Evolutionary conservation across 495 filamentous ascomycete species (phyloP).

Genomic region (Daldinia vernicosa): DNA sequence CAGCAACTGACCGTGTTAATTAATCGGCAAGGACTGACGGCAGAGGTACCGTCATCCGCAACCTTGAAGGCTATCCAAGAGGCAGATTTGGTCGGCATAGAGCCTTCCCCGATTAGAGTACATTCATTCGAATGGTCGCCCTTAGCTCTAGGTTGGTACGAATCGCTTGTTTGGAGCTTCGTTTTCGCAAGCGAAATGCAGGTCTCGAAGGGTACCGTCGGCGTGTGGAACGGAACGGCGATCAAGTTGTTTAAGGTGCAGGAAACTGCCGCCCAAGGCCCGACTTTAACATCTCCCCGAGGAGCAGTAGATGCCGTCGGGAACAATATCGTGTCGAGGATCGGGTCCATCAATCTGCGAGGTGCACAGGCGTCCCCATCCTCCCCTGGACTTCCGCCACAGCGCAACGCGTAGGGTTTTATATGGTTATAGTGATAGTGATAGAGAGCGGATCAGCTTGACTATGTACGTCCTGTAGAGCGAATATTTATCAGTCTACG

Average conservation of each 20-base stretch:
- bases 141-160: conserved; percentile 93
- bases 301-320: conserved; percentile 97
- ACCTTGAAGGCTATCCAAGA: conserved; percentile 53
- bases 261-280: conserved; percentile 79
- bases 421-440: neutral
- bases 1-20: conserved; percentile 64
- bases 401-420: conserved; percentile 23
- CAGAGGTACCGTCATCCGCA: conserved; percentile 48
- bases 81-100: conserved; percentile 66
- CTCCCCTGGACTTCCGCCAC: conserved; percentile 40
- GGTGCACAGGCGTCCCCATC: conserved; percentile 39
- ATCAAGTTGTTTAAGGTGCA: conserved; percentile 93
- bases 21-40: conserved; percentile 51
- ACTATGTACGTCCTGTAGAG: neutral
- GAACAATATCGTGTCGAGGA: conserved; percentile 85
- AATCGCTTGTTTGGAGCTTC: conserved; percentile 94
- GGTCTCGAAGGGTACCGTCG: conserved; percentile 85
- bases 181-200: conserved; percentile 91
- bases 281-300: conserved; percentile 80
- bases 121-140: conserved; percentile 97
- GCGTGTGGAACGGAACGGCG: conserved; percentile 91
- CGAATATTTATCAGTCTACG: neutral
- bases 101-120: conserved; percentile 76
- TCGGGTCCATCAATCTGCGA: conserved; percentile 77
- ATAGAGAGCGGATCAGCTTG: neutral